These are phyloP conservation scores for Populus davidiana DNA, from an alignment of 345 rosid species.

Conservation along the genomic window DNA sequence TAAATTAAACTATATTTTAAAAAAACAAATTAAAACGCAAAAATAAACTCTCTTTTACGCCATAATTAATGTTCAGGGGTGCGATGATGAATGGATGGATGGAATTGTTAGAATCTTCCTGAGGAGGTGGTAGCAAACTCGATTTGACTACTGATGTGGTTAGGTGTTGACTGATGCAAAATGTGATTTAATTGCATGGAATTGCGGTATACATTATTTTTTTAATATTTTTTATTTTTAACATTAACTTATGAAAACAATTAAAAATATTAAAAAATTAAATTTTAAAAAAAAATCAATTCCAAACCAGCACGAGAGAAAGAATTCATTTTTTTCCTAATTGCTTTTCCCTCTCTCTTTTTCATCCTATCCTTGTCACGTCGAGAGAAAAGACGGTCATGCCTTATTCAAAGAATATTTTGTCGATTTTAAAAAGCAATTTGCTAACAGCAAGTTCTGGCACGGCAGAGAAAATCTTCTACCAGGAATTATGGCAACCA, in stretches of 20 bases:
- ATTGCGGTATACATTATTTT: too few species aligned
- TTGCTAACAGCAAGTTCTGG: neutral
- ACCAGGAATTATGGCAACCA: too few species aligned
- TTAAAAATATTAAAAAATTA: too few species aligned
- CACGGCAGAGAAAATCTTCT: neutral
- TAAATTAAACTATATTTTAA: too few species aligned
- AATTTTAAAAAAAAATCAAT: too few species aligned
- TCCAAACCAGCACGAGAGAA: too few species aligned
- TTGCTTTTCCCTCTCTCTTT: neutral
- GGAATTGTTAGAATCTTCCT: neutral
- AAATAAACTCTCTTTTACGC: too few species aligned
- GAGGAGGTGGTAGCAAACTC: constrained; percentile 13
- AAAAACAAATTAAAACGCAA: too few species aligned
- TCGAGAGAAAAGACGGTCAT: neutral
- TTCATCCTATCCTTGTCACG: too few species aligned
- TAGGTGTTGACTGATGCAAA: constrained; percentile 15
- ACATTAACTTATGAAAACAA: too few species aligned
- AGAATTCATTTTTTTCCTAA: neutral
- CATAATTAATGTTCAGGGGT: neutral
- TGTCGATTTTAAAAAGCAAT: neutral
- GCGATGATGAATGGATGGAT: neutral
- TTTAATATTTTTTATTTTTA: too few species aligned
- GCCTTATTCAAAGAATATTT: neutral
- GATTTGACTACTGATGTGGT: constrained; percentile 23
- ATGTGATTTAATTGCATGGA: neutral